These are phyloP conservation scores for Sporothrix globosa DNA, from an alignment of 2,329 filamentous ascomycete genomes.

Conservation along the genomic window DNA sequence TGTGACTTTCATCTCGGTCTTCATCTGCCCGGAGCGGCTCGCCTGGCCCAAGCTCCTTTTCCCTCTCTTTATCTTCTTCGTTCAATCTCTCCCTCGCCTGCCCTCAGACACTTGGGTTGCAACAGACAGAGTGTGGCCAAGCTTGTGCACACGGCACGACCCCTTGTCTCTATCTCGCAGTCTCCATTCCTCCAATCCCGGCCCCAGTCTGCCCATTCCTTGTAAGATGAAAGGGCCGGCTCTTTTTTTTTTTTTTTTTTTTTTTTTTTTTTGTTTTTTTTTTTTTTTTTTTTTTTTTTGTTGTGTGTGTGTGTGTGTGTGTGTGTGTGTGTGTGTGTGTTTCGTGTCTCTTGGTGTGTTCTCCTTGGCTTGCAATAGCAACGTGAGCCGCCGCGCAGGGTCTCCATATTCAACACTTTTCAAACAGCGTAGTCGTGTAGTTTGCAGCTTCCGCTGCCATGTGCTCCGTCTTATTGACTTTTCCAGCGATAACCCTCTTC, in stretches of 20 bases:
- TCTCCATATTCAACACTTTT: not conserved
- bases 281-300: too few relatives aligned
- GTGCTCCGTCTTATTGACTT: conserved; percentile 14
- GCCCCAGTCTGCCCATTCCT: not conserved
- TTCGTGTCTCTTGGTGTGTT: not conserved
- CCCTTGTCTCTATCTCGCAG: not conserved
- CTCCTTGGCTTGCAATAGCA: conserved; percentile 9
- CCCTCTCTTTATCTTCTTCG: too few relatives aligned
- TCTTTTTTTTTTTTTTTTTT: not conserved
- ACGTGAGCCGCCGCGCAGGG: conserved; percentile 16
- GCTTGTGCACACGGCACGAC: conserved; percentile 27
- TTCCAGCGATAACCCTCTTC: too few relatives aligned
- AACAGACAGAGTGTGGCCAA: conserved; percentile 6
- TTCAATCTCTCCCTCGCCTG: too few relatives aligned
- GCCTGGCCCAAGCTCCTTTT: conserved; percentile 23
- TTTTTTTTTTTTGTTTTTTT: too few relatives aligned
- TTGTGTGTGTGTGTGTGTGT: too few relatives aligned
- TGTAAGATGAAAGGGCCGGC: not conserved
- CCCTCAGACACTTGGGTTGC: conserved; percentile 13
- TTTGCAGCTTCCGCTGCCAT: not conserved
- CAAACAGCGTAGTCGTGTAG: not conserved
- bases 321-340: too few relatives aligned
- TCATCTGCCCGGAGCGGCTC: conserved; percentile 12
- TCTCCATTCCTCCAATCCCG: not conserved
- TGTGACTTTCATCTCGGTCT: conserved; percentile 1